Base-by-base conservation (phyloP, 768 basidiomycete species). In the Epithele typhae region DNA sequence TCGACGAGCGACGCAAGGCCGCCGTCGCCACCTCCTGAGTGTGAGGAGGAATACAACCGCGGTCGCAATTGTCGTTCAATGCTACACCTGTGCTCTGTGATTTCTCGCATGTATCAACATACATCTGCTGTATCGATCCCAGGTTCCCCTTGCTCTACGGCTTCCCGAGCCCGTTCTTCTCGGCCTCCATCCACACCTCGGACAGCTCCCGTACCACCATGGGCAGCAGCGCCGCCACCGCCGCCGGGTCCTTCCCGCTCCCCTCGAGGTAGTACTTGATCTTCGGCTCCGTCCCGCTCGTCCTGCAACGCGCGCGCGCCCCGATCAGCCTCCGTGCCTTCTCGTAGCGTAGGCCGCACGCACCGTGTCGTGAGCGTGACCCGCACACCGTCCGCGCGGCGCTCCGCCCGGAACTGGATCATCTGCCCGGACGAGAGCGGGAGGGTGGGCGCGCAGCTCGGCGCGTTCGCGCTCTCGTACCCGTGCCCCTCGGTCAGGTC, bases 191-290 rank as follows among this genome's bases (percentile, higher is more conserved):
- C 91, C 91, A 93, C 14, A 71, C 69, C 17, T 70, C 64, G 15
- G 75, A 74, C 9, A 93, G 65, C 52, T 86, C 83, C 33, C 67
- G 62, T 2, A 87, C 75, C 0, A 88, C 82, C 34, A 59, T 61
- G 4, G 65, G 63, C n/a, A 93, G 71, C 30, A 79, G 62, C 4
- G 52, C 56, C 2, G 66, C 65, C 4, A 92, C 80, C 0, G 60
- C 58, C n/a, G 50, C 51, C 0, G 67, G 57, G 52, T 86, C 66
- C 40, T 62, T 69, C 0, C 89, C 88, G 40, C 70, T 76, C 10
- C 87, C 92, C 68, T 94, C 92, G 23, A 93, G 69, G 59, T 94
- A 94, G 63, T 86, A 91, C 61, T 94, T 94, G 67, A 92, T 88
- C 87, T 93, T 93, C 0, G 91, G 91, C 57, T 93, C 91, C 12